Conservation (phyloP, 805 yeast species). For the Candida silvicultrix region DNA sequence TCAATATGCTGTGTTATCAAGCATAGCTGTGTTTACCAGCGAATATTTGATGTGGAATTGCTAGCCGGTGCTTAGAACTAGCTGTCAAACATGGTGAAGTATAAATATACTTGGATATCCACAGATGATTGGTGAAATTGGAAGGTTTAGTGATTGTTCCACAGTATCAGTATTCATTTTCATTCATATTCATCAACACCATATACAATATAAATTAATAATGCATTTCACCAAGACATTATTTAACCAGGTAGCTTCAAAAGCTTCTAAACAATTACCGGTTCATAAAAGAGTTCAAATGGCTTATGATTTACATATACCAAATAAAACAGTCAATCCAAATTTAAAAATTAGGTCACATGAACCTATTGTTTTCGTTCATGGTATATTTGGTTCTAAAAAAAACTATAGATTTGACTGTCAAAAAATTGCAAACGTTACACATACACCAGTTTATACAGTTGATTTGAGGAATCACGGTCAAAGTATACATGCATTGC, state of each 20-base stretch:
- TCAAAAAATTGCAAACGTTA: conserved; percentile 24
- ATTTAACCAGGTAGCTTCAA: neutral
- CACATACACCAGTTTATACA: conserved; percentile 30
- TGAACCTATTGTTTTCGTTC: conserved; percentile 35
- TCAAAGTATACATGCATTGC: conserved; percentile 32
- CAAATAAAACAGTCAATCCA: conserved; percentile 21
- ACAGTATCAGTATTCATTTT: too few species aligned
- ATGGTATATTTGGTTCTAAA: conserved; percentile 43
- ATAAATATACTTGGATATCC: neutral
- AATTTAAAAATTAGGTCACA: conserved; percentile 17
- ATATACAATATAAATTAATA: neutral
- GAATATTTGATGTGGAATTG: neutral
- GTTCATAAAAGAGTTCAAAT: conserved; percentile 13
- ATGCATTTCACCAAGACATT: conserved; percentile 7
- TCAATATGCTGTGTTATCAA: too few species aligned
- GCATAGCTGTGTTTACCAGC: too few species aligned
- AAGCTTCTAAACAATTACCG: conserved; percentile 12
- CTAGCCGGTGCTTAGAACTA: neutral
- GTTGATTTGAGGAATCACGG: conserved; percentile 49
- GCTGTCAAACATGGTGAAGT: neutral
- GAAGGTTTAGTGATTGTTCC: too few species aligned
- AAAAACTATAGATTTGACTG: conserved; percentile 34
- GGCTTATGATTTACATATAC: conserved; percentile 20
- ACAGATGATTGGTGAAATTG: too few species aligned
- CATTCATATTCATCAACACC: neutral